Conservation (phyloP, 352 stramenopile genomes). For the Globisporangium heterothallicum region DNA sequence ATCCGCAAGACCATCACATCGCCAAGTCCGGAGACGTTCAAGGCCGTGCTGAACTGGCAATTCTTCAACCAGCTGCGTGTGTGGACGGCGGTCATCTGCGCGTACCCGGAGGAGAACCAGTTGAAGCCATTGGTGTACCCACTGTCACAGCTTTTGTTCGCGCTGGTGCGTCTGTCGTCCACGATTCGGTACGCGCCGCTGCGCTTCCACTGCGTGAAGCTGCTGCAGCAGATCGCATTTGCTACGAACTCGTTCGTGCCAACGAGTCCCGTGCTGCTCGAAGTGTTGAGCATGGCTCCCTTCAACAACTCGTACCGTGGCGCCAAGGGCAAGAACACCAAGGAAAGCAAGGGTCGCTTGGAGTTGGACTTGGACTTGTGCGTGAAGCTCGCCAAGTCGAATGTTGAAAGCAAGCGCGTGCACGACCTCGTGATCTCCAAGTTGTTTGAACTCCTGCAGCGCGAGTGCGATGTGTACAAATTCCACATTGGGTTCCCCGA, state of each 20-base stretch:
- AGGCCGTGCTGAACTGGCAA: constrained; percentile 95
- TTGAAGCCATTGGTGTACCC: constrained; percentile 94
- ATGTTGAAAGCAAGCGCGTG: constrained; percentile 79
- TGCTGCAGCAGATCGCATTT: constrained; percentile 95
- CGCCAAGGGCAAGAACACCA: constrained; percentile 30
- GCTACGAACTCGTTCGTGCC: constrained; percentile 95
- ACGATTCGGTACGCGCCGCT: constrained; percentile 88
- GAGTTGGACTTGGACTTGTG: constrained; percentile 77
- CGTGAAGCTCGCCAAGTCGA: constrained; percentile 91
- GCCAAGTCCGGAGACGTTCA: constrained; percentile 87
- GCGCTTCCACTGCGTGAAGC: constrained; percentile 94
- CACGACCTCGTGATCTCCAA: constrained; percentile 89
- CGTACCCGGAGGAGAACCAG: constrained; percentile 79
- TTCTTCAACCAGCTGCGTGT: constrained; percentile 97
- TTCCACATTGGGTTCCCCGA: constrained; percentile 96
- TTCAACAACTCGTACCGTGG: constrained; percentile 83
- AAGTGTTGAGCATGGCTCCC: constrained; percentile 90
- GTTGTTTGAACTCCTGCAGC: constrained; percentile 92
- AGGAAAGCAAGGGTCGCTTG: constrained; percentile 31
- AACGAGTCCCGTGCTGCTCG: constrained; percentile 90
- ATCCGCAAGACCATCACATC: constrained; percentile 94
- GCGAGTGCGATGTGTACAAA: constrained; percentile 94
- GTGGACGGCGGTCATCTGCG: constrained; percentile 94
- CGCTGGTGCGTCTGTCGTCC: constrained; percentile 68
- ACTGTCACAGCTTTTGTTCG: constrained; percentile 87